Evolutionary conservation across 257 asterid genomes (phyloP), one percentile per base, ranked within the genome.

Genomic region (Forsythia viridissima): DNA sequence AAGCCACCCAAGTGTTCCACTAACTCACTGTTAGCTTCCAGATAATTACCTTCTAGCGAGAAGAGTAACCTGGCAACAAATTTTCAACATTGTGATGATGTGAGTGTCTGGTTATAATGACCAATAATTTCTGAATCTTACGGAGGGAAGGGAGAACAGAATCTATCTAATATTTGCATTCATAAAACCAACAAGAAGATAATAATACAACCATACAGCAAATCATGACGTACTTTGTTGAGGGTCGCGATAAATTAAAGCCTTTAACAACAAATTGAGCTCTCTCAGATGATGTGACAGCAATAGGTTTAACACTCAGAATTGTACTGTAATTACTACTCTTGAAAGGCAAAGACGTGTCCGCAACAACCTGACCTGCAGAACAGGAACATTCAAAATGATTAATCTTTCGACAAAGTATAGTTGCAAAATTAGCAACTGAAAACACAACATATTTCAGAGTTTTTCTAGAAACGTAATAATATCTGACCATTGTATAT

Each of bases 221-320:
- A 74, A 74, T 70, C 67, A 73, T 39, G 75, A 69, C 3, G 34
- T 67, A 92, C 97, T 94, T 92, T 16, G 89, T 72, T 43, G 96
- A 84, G 76, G 90, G 87, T 73, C 77, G 83, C 40, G 86, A 76
- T 80, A 92, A 80, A 77, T 92, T 92, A 66, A 79, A 77, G 72
- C 97, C 96, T 85, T 87, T 90, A 77, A 92, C 90, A 39, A 63
- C 66, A 79, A 92, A 88, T 74, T 88, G 91, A 79, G 90, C 88
- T 80, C 77, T 85, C 77, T 61, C 91, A 72, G 96, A 88, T 74
- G 83, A 87, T n/a, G 92, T 74, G 73, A 90, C 91, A 5, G 97
- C 97, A 77, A 92, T 88, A 70, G 97, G 97, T 75, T 77, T 92
- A 81, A 92, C 84, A 73, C 87, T 85, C 79, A 89, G 83, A 84